A percentile compares a stretch with the other conserved stretches of the same genome.
Conservation (phyloP, 495 filamentous ascomycete genomes). For the Rusavskia elegans region DNA sequence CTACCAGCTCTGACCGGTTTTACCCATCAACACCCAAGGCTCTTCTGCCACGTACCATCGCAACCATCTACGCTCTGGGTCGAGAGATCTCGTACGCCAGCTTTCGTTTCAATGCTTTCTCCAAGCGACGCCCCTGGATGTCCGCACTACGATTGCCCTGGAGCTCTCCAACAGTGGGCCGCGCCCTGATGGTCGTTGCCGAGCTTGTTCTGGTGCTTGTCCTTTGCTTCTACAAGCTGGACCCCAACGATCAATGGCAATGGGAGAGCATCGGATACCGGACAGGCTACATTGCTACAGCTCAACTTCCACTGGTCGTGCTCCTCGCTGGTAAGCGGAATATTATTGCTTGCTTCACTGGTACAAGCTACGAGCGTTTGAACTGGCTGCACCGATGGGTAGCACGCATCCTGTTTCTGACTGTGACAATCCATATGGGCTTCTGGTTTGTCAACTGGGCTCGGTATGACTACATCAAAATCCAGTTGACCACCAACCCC, state of each 20-base stretch:
- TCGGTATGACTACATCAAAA: conserved; percentile 42
- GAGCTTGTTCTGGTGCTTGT: conserved; percentile 25
- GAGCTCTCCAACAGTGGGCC: conserved; percentile 19
- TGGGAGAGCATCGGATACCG: conserved; percentile 66
- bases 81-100: conserved; percentile 3
- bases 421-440: conserved; percentile 56
- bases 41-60: conserved; percentile 19
- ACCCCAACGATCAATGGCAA: conserved; percentile 23
- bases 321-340: conserved; percentile 68
- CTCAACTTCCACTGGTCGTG: conserved; percentile 71
- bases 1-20: conserved; percentile 14
- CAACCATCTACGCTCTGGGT: conserved; percentile 30
- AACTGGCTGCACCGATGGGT: conserved; percentile 82
- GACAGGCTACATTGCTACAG: conserved; percentile 57
- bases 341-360: conserved; percentile 50
- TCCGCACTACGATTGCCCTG: conserved; percentile 1
- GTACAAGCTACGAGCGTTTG: conserved; percentile 55
- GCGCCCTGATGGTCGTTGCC: conserved; percentile 20
- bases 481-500: conserved; percentile 44
- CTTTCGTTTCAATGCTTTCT: not conserved
- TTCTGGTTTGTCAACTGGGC: conserved; percentile 59
- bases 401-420: conserved; percentile 57
- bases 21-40: conserved; percentile 7
- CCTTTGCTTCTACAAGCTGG: conserved; percentile 27
- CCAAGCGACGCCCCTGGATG: not conserved